These are phyloP conservation scores for Scheffersomyces titani DNA, from an alignment of 1,139 yeast species.

Conservation along the genomic window DNA sequence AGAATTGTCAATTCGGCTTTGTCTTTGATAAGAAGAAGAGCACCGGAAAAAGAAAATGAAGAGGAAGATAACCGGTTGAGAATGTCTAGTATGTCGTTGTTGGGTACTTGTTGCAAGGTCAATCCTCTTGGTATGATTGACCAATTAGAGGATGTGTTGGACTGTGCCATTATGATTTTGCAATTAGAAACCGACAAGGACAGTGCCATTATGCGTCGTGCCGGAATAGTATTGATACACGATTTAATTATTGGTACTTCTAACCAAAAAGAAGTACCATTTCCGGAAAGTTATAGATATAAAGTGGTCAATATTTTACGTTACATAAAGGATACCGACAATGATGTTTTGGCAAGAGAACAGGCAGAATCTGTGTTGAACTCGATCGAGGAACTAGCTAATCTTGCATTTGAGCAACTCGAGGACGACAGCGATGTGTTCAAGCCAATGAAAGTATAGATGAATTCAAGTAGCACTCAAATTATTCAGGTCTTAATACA, in stretches of 20 bases:
- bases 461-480: neutral
- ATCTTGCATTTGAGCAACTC: constrained; percentile 11
- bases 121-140: constrained; percentile 56
- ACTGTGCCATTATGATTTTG: constrained; percentile 75
- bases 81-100: constrained; percentile 82
- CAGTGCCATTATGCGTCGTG: constrained; percentile 62
- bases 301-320: constrained; percentile 43
- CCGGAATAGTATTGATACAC: constrained; percentile 70
- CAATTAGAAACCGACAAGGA: constrained; percentile 52
- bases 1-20: constrained; percentile 35
- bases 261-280: constrained; percentile 41
- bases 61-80: constrained; percentile 60
- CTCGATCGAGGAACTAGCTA: constrained; percentile 40
- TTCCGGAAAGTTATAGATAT: constrained; percentile 49
- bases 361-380: constrained; percentile 51
- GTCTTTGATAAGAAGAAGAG: constrained; percentile 34
- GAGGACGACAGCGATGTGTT: neutral
- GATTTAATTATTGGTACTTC: constrained; percentile 58
- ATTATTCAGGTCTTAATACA: no score
- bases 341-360: constrained; percentile 59
- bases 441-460: no score
- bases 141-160: constrained; percentile 59
- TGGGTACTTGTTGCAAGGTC: constrained; percentile 66
- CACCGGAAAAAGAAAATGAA: constrained; percentile 24
- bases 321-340: constrained; percentile 50